Base-by-base conservation (phyloP, 768 basidiomycete species). In the Termitomyces sp. region DNA sequence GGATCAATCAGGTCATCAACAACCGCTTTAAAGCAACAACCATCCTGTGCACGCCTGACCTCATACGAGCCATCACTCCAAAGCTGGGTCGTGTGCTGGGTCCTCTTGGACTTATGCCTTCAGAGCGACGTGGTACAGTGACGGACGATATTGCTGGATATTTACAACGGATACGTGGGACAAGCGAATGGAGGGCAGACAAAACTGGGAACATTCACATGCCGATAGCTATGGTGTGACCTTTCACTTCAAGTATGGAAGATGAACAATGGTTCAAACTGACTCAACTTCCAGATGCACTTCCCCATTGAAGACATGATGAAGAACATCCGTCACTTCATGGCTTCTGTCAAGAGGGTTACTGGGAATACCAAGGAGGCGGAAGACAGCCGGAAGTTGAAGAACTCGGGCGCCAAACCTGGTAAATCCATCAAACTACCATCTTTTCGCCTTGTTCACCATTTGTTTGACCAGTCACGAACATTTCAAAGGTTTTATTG, bases 21-120 rank as follows among this genome's bases (percentile, higher is more conserved):
- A 87, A 89, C 65, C 80, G 87, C 57, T 80, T 93, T 63, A 79
- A 82, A 61, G 94, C 90, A 5, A 93, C 91, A 14, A 87, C 91
- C 48, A 89, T 95, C 65, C 80, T 98, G 30, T 91, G 89, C 55
- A 92, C 92, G 0, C 85, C 92, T 3, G 80, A 84, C 14, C 84
- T 96, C 67, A 83, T 94, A 56, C 82, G 85, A 48, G 74, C 85
- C 35, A 91, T 98, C 61, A 87, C 89, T 13, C 85, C 89, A 5
- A 87, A 83, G 67, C 80, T 98, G 2, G 95, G 71, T 75, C 91
- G 75, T 74, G 89, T 72, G 77, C 91, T 74, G 74, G 86, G 96
- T 66, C 95, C 94, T 44, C 85, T 92, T 55, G 96, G 96, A 57
- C 75, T 98, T 48, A 97, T 99, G 95, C 97, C 97, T 12, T 90